These are phyloP conservation scores for Pythium chondricola DNA, from an alignment of 352 stramenopile genomes.

Conservation along the genomic window DNA sequence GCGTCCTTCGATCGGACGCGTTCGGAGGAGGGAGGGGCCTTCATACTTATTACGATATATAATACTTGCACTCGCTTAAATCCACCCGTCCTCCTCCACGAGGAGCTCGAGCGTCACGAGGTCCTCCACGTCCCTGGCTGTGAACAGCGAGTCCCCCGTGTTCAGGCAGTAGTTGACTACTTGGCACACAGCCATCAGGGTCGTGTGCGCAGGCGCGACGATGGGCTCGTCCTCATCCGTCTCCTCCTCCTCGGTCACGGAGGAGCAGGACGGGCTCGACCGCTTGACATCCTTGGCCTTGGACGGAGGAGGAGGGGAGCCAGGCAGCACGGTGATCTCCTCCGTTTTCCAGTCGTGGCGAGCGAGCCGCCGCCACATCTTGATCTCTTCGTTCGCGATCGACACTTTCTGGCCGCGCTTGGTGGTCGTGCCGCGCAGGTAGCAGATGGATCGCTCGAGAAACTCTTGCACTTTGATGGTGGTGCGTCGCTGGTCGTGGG, in stretches of 20 bases:
- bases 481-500: constrained; percentile 64
- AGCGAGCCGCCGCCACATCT: constrained; percentile 68
- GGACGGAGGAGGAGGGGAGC: constrained; percentile 14
- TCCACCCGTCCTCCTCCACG: constrained; percentile 78
- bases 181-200: constrained; percentile 21
- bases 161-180: constrained; percentile 35
- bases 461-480: constrained; percentile 71
- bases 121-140: constrained; percentile 44
- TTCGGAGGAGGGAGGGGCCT: not conserved
- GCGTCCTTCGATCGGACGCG: constrained; percentile 15
- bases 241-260: constrained; percentile 37
- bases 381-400: constrained; percentile 79
- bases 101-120: constrained; percentile 73
- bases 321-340: constrained; percentile 31
- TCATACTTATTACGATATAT: too few relatives aligned
- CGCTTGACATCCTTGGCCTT: constrained; percentile 11
- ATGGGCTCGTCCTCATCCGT: constrained; percentile 28
- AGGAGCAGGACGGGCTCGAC: constrained; percentile 32
- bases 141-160: constrained; percentile 41
- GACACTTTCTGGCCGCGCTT: constrained; percentile 65
- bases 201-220: constrained; percentile 10
- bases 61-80: too few relatives aligned
- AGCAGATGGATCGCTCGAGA: constrained; percentile 67
- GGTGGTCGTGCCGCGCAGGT: constrained; percentile 54
- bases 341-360: constrained; percentile 59